phyloP scores from a whole-genome alignment of 352 stramenopile species.

The Phytophthora podocarpi region DNA sequence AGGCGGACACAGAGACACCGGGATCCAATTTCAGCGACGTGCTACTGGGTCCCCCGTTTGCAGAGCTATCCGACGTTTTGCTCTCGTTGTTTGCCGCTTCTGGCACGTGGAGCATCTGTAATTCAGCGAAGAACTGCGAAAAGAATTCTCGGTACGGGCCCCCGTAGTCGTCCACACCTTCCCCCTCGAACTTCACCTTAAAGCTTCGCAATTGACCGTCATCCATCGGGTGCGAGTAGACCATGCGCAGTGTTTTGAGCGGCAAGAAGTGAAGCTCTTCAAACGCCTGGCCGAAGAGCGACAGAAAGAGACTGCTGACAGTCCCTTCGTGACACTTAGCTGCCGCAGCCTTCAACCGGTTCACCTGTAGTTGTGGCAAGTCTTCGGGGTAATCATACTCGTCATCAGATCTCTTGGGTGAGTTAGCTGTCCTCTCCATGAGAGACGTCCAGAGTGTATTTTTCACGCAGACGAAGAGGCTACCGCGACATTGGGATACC shows the following conservation, averaged over 20 bases:
- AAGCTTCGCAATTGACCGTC: slow-evolving; percentile 91
- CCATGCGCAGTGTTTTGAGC: slow-evolving; percentile 77
- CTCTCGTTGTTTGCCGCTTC: slow-evolving; percentile 1
- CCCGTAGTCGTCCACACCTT: slow-evolving; percentile 95
- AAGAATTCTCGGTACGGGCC: slow-evolving; percentile 95
- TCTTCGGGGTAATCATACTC: slow-evolving; percentile 94
- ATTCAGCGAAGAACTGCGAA: slow-evolving; percentile 79
- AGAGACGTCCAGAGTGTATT: slow-evolving; percentile 73
- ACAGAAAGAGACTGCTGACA: slow-evolving; percentile 71
- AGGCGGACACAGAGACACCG: slow-evolving; percentile 30
- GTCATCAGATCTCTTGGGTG: slow-evolving; percentile 83
- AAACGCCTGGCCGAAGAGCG: slow-evolving; percentile 87
- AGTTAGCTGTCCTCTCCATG: slow-evolving; percentile 78
- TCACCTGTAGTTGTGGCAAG: slow-evolving; percentile 82
- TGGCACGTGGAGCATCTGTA: slow-evolving; percentile 52
- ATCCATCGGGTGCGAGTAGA: slow-evolving; percentile 93
- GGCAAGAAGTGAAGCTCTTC: slow-evolving; percentile 88
- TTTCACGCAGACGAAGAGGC: slow-evolving; percentile 83
- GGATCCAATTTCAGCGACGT: slow-evolving; percentile 28
- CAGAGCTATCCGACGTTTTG: slow-evolving; percentile 2
- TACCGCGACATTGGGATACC: slow-evolving; percentile 64
- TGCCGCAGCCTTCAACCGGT: slow-evolving; percentile 83
- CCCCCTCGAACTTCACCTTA: slow-evolving; percentile 95
- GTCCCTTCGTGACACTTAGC: slow-evolving; percentile 74
- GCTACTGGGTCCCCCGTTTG: slow-evolving; percentile 15